Evolutionary conservation across 2,329 filamentous ascomycete genomes (phyloP), one percentile per base, ranked within the genome.

Genomic region (Aureobasidium sp.): DNA sequence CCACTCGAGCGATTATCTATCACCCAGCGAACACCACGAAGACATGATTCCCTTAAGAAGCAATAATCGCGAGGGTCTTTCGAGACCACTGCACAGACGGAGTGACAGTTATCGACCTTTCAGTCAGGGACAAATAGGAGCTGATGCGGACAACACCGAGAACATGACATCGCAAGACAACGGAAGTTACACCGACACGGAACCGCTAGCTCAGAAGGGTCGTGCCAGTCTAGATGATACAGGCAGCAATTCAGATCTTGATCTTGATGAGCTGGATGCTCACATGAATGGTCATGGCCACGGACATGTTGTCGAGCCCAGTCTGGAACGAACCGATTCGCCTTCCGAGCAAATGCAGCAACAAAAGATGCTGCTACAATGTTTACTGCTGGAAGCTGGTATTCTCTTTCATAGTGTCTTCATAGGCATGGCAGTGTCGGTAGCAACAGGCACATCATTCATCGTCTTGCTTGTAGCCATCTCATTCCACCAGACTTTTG

Each of bases 321-420:
- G 41, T 11, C 42, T 47, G 29, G 39, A 41, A 6, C 42, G 45
- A 9, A 34, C 27, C 10, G 45, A 36, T 11, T 59, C 57, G 29
- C 57, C 45, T 10, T 58, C 59, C 6, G 61, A 64, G 13, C 58
- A 54, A 34, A 61, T 78, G 37, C 65, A 79, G 74, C 79, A 83
- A 72, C 81, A 83, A 69, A 87, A 84, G 67, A 83, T 86, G 71
- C 81, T 88, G 3, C 78, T 90, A 67, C 88, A 91, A 73, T 90
- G 89, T 66, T 82, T 88, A 5, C 80, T 91, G 3, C 81, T 91
- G 5, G 88, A 91, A 72, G 86, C 88, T 62, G 88, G 88, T 64
- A 91, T 91, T 65, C 78, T 91, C 11, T 91, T 91, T 71, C 88
- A 91, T 74, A 89, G 85, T 64, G 82, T 91, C 63, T 90, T 90